These are phyloP conservation scores for Aspergillus versicolor DNA, from an alignment of 2,329 filamentous ascomycete species.

Conservation along the genomic window DNA sequence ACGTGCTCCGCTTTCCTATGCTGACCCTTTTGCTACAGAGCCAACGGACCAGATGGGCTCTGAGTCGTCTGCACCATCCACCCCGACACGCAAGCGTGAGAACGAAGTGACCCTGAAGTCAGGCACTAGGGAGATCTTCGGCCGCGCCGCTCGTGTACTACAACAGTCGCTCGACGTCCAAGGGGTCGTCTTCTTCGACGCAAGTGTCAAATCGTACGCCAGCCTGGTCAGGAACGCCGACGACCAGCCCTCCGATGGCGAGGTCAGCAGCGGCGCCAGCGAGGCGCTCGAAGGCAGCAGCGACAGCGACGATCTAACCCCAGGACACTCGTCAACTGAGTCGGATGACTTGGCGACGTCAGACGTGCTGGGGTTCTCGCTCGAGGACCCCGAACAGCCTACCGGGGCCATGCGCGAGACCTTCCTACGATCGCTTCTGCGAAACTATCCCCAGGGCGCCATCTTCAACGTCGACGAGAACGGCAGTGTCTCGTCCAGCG, in stretches of 20 bases:
- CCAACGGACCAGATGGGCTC: background rate
- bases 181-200: conserved; percentile 36
- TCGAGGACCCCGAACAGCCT: conserved; percentile 17
- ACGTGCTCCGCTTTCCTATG: background rate
- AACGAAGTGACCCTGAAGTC: background rate
- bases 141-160: conserved; percentile 47
- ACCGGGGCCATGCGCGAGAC: conserved; percentile 12
- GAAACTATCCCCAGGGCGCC: conserved; percentile 27
- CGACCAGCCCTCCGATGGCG: conserved; percentile 6
- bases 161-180: conserved; percentile 44
- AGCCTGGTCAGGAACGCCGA: conserved; percentile 11
- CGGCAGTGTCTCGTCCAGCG: conserved; percentile 21
- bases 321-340: background rate
- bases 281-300: conserved; percentile 8
- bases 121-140: conserved; percentile 35
- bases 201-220: conserved; percentile 18
- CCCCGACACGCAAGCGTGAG: background rate
- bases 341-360: background rate
- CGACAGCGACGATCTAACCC: background rate
- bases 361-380: conserved; percentile 18
- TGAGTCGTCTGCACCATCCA: background rate
- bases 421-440: conserved; percentile 21
- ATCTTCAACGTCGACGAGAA: conserved; percentile 27
- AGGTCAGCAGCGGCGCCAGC: conserved; percentile 2
- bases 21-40: background rate